Conservation (phyloP, 495 filamentous ascomycete genomes). For the Chlorociboria aeruginascens region DNA sequence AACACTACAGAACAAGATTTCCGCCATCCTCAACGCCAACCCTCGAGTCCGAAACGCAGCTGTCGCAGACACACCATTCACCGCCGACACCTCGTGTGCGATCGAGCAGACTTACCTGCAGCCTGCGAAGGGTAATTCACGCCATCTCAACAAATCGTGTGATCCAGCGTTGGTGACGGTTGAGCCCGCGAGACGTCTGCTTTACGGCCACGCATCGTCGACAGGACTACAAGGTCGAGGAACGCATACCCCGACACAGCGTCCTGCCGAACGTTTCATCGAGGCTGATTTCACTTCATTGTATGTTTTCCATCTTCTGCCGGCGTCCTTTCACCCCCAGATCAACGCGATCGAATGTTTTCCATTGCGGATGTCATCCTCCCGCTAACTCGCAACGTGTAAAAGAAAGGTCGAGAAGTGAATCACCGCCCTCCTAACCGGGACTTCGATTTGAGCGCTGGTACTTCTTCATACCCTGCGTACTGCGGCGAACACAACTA, state of each 20-base stretch:
- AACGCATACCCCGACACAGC: constrained; percentile 2
- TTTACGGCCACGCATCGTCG: constrained; percentile 1
- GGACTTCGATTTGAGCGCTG: constrained; percentile 8
- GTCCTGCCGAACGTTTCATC: constrained; percentile 18
- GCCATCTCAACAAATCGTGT: no score
- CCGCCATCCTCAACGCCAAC: constrained; percentile 6
- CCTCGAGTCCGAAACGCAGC: neutral
- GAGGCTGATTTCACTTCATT: constrained; percentile 22
- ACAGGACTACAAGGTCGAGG: constrained; percentile 5
- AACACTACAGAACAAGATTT: neutral
- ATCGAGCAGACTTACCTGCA: neutral
- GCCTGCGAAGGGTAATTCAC: neutral
- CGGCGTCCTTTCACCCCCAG: neutral
- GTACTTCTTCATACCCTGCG: neutral
- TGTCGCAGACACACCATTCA: neutral
- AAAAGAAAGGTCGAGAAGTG: constrained; percentile 16
- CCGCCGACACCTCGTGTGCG: neutral
- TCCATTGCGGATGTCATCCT: constrained; percentile 4
- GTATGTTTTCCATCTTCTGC: constrained; percentile 10
- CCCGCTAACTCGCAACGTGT: constrained; percentile 11
- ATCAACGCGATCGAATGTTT: constrained; percentile 4
- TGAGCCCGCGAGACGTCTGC: no score
- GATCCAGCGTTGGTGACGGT: no score
- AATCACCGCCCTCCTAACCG: constrained; percentile 19
- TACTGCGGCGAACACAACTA: constrained; percentile 18